Conservation (phyloP, 2,329 filamentous ascomycete species). For the Colletotrichum cereale region DNA sequence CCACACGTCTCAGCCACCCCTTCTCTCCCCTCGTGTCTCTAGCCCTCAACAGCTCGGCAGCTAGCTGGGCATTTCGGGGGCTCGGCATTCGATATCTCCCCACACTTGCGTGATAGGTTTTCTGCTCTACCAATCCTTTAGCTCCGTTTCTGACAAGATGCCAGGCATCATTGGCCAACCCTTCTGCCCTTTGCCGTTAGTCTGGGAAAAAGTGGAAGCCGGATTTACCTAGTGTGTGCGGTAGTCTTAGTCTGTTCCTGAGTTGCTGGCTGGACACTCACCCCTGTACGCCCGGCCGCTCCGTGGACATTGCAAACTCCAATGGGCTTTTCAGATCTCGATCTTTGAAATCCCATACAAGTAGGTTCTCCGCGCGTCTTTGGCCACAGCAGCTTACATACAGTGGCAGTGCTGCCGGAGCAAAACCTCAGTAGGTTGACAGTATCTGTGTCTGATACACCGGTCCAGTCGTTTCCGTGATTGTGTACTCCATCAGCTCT, state of each 20-base stretch:
- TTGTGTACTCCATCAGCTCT: not conserved
- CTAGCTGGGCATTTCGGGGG: not conserved
- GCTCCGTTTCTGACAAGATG: too few species aligned
- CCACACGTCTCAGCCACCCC: not conserved
- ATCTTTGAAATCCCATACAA: slow-evolving; percentile 23
- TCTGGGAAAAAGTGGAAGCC: too few species aligned
- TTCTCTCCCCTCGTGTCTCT: not conserved
- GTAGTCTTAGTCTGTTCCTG: too few species aligned
- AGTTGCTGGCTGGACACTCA: not conserved
- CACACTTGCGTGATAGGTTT: not conserved
- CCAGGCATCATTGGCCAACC: too few species aligned
- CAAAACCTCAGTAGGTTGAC: not conserved
- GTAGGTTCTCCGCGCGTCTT: not conserved
- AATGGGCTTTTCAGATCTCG: slow-evolving; percentile 32
- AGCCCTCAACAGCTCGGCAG: not conserved
- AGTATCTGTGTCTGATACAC: not conserved
- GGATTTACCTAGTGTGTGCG: too few species aligned
- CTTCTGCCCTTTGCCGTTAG: too few species aligned
- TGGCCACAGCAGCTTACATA: not conserved
- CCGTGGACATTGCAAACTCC: not conserved
- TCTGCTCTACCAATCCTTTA: too few species aligned
- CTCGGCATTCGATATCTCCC: not conserved
- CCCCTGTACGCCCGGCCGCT: not conserved
- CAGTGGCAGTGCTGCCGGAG: slow-evolving; percentile 1
- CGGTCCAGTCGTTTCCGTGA: not conserved